These are phyloP conservation scores for Penicillium polonicum DNA, from an alignment of 2,329 filamentous ascomycete genomes.

Conservation along the genomic window DNA sequence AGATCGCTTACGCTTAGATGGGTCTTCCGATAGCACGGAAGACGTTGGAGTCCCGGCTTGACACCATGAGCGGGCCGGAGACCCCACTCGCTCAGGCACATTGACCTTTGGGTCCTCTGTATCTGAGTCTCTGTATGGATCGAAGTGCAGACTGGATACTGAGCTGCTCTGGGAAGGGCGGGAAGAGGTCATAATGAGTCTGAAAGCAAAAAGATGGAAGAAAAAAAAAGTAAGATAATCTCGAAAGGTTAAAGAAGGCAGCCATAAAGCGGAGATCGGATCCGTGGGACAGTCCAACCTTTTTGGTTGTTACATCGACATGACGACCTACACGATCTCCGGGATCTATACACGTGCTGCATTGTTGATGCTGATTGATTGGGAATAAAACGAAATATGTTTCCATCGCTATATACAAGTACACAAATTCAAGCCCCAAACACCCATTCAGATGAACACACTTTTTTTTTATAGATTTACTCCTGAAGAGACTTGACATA, in stretches of 20 bases:
- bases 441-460: constrained; percentile 20
- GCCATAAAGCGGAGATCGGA: constrained; percentile 17
- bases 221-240: constrained; percentile 2
- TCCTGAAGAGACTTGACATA: constrained; percentile 58
- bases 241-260: background rate
- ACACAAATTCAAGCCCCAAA: constrained; percentile 25
- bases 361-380: background rate
- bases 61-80: constrained; percentile 16
- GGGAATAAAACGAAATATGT: constrained; percentile 13
- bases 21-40: constrained; percentile 9
- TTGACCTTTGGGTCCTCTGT: constrained; percentile 2
- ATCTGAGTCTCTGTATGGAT: constrained; percentile 20
- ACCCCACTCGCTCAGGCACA: constrained; percentile 14
- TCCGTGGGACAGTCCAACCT: background rate
- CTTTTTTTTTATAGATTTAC: constrained; percentile 19
- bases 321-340: background rate
- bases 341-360: background rate
- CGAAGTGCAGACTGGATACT: constrained; percentile 12
- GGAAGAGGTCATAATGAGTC: constrained; percentile 1
- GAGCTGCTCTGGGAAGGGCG: constrained; percentile 8
- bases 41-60: constrained; percentile 11
- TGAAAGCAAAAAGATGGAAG: background rate
- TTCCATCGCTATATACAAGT: constrained; percentile 20
- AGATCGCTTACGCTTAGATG: constrained; percentile 13
- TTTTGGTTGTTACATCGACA: background rate